Evolutionary conservation across 192 early-diverging fungal species (phyloP), one percentile per base, ranked within the genome.

Genomic region (Coemansia sp.): DNA sequence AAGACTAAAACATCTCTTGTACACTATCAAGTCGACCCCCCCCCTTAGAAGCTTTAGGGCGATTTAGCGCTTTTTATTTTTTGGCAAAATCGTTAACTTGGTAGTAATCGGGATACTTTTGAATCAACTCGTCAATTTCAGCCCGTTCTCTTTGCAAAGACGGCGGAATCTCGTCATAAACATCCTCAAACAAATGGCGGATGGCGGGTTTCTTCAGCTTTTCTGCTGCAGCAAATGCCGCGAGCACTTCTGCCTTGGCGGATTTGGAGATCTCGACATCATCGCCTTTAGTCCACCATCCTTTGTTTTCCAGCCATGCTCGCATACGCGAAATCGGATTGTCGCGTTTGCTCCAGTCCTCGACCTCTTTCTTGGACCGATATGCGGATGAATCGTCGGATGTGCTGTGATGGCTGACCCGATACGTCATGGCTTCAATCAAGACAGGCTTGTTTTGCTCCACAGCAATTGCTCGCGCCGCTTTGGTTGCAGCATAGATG

Each of bases 371-470:
- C 64, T 90, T 91, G 40, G 90, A 85, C 28, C 96, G 83, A 69
- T 99, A 99, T 16, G 93, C 93, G 3, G 90, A 88, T 11, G 94
- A 96, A 69, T 99, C 94, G 70, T 99, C 96, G 1, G 93, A 96
- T 5, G 96, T 99, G 60, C 89, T 91, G 80, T 99, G 96, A 69
- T 99, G 96, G 8, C 92, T 87, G 43, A 97, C 83, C 47, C 96
- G 95, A 74, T 99, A 99, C 3, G 96, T 93, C 88, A 99, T 88
- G 15, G 96, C 91, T 76, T 99, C 96, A 39, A 99, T 90, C 34
- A 99, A 80, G 1, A 97, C 90, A 1, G 96, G 96, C 55, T 84
- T 84, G 66, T 88, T 81, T 56, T 93, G 80, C 30, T 85, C 83
- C 31, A 96, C 83, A 1, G 90, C 91, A 15, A 92, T 83, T 47